Conservation (phyloP, 192 early-diverging fungal genomes). For the Glomus cerebriforme region DNA sequence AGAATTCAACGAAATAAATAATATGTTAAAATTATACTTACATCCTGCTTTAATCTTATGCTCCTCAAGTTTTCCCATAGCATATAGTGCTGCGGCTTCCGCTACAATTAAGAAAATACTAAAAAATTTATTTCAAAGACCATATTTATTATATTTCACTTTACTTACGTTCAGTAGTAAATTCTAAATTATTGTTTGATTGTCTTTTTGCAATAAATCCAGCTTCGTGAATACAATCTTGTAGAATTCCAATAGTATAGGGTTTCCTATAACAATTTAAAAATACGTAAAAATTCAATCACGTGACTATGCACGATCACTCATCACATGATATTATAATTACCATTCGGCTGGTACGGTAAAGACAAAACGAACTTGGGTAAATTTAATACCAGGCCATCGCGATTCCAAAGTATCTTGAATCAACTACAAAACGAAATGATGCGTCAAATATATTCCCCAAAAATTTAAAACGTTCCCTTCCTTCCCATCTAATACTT, state of each 20-base stretch:
- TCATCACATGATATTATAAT: no score
- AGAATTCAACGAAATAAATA: no score
- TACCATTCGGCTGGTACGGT: conserved; percentile 19
- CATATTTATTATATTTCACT: no score
- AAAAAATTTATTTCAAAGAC: neutral
- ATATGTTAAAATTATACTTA: neutral
- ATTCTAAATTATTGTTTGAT: conserved; percentile 6
- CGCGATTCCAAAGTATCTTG: neutral
- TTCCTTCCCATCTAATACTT: neutral
- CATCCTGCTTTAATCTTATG: conserved; percentile 40
- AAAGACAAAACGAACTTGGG: conserved; percentile 7
- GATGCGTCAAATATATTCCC: no score
- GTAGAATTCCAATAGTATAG: neutral
- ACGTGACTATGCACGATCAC: no score
- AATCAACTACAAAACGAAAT: neutral
- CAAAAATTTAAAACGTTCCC: no score
- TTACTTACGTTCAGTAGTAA: conserved; percentile 20
- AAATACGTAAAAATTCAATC: no score
- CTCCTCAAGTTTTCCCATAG: conserved; percentile 53
- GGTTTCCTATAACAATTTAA: neutral
- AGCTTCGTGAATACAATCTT: neutral
- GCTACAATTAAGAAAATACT: conserved; percentile 27
- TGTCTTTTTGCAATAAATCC: neutral
- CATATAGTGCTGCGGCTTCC: conserved; percentile 59
- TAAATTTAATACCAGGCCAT: conserved; percentile 3